A percentile compares a stretch with the other conserved stretches of the same genome.
These are phyloP conservation scores for Anisodus tanguticus DNA, from an alignment of 257 asterid species.

Conservation along the genomic window DNA sequence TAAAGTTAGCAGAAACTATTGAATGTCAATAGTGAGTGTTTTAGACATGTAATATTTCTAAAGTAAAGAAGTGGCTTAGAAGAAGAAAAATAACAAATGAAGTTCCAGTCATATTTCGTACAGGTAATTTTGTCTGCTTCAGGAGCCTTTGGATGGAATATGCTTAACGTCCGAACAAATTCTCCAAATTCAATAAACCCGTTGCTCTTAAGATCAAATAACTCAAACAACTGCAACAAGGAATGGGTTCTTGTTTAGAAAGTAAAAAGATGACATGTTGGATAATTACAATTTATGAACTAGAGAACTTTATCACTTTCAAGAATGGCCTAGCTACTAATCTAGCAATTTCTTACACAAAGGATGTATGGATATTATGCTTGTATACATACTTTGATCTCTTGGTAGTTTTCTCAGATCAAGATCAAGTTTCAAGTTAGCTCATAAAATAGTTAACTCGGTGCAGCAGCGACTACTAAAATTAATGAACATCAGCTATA, in stretches of 20 bases:
- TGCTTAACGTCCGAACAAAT: constrained; percentile 69
- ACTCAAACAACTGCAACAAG: constrained; percentile 63
- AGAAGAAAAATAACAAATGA: background rate
- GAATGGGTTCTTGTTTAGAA: constrained; percentile 2
- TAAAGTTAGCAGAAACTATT: constrained; percentile 24
- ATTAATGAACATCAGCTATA: too few relatives aligned
- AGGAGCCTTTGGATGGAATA: constrained; percentile 65
- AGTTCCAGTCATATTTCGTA: constrained; percentile 36
- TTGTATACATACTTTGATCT: too few relatives aligned
- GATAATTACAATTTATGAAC: background rate
- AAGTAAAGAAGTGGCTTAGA: background rate
- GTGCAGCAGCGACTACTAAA: too few relatives aligned
- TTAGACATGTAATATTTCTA: background rate
- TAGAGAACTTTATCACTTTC: background rate
- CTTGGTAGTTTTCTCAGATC: too few relatives aligned
- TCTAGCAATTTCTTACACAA: too few relatives aligned
- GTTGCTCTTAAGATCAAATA: constrained; percentile 64
- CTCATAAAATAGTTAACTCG: too few relatives aligned
- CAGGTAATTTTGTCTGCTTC: constrained; percentile 53
- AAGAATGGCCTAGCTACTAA: background rate
- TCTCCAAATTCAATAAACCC: constrained; percentile 82
- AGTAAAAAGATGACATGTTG: background rate
- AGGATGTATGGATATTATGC: too few relatives aligned
- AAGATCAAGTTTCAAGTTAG: too few relatives aligned
- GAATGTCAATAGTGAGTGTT: background rate